These are phyloP conservation scores for Elaphomyces granulatus DNA, from an alignment of 495 filamentous ascomycete species.

Conservation along the genomic window DNA sequence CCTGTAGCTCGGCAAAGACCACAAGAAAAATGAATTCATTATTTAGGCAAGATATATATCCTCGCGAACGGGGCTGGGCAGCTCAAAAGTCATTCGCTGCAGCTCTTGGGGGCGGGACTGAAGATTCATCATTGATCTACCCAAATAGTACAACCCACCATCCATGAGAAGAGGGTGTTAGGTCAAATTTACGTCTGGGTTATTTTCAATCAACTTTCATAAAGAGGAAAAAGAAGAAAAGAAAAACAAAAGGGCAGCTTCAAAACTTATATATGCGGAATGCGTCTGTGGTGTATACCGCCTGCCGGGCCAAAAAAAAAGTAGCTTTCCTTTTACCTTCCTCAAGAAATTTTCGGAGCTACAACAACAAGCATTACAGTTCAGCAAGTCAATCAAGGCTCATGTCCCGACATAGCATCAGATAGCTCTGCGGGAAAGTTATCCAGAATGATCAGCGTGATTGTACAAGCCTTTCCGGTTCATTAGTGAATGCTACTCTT, in stretches of 20 bases:
- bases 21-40: too few relatives aligned
- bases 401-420: background rate
- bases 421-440: background rate
- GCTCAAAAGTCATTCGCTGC: slow-evolving; percentile 34
- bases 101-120: slow-evolving; percentile 49
- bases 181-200: slow-evolving; percentile 57
- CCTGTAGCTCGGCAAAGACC: too few relatives aligned
- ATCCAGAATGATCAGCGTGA: background rate
- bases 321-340: background rate
- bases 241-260: slow-evolving; percentile 5
- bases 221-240: slow-evolving; percentile 19
- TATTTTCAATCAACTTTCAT: slow-evolving; percentile 50
- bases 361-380: background rate
- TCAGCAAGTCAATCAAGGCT: background rate
- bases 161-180: slow-evolving; percentile 30
- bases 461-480: background rate
- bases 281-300: slow-evolving; percentile 15
- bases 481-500: background rate
- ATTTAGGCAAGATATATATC: too few relatives aligned
- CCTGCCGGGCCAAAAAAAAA: background rate
- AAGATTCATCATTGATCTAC: slow-evolving; percentile 41
- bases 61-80: slow-evolving; percentile 35
- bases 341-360: slow-evolving; percentile 1
- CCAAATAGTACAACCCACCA: slow-evolving; percentile 54
- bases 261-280: slow-evolving; percentile 13